These are phyloP conservation scores for Xylaria castorea DNA, from an alignment of 495 filamentous ascomycete species.

Conservation along the genomic window DNA sequence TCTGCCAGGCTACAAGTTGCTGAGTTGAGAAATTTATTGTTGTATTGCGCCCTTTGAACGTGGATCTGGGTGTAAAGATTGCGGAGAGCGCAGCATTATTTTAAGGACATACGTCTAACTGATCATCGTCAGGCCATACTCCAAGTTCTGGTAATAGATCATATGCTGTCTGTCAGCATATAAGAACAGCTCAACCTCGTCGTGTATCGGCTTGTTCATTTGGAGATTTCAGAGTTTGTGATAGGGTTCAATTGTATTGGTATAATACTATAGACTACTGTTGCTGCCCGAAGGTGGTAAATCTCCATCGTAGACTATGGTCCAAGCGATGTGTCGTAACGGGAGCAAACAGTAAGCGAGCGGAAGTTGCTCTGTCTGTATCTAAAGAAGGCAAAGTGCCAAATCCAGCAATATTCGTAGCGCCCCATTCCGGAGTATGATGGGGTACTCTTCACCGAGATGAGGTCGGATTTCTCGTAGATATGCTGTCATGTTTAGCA, in stretches of 20 bases:
- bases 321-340: too few relatives aligned
- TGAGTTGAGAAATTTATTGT: not conserved
- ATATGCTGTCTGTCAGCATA: too few relatives aligned
- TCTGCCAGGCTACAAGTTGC: not conserved
- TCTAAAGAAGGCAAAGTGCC: not conserved
- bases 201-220: not conserved
- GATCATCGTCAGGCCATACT: not conserved
- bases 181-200: not conserved
- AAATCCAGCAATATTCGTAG: not conserved
- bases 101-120: not conserved
- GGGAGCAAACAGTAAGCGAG: not conserved
- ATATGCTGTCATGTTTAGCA: not conserved
- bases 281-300: too few relatives aligned
- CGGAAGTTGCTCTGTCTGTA: not conserved
- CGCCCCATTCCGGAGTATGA: not conserved
- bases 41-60: not conserved
- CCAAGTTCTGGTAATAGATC: not conserved
- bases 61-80: not conserved
- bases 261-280: too few relatives aligned
- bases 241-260: too few relatives aligned
- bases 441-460: not conserved
- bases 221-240: too few relatives aligned
- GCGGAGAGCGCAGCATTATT: not conserved
- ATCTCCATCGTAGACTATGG: too few relatives aligned
- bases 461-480: not conserved